A percentile compares a stretch with the other conserved stretches of the same genome.
Evolutionary conservation across 192 early-diverging fungal genomes (phyloP).

Genomic region (Coemansia sp.): DNA sequence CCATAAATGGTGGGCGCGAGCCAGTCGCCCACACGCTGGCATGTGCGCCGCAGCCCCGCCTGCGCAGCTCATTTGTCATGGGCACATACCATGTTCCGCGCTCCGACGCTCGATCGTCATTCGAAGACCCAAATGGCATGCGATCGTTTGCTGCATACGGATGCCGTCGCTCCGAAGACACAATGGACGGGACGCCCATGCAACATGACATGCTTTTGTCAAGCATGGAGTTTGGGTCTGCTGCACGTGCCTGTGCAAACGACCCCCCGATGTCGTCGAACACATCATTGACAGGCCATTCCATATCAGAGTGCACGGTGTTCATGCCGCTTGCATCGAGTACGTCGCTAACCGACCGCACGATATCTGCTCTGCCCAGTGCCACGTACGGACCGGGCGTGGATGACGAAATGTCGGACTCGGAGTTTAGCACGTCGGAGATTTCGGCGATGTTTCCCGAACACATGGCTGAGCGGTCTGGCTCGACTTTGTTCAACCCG

Average conservation of each 20-base stretch:
- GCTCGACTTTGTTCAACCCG: constrained; percentile 30
- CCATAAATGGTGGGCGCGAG: constrained; percentile 26
- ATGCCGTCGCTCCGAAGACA: constrained; percentile 28
- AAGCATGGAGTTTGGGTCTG: constrained; percentile 39
- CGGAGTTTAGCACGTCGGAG: constrained; percentile 31
- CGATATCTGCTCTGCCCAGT: constrained; percentile 3
- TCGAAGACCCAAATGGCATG: constrained; percentile 13
- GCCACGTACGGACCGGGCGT: not conserved
- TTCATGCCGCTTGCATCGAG: not conserved
- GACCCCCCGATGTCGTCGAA: constrained; percentile 19
- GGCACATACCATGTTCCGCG: constrained; percentile 8
- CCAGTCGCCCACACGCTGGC: not conserved
- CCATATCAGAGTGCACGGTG: not conserved
- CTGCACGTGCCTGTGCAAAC: constrained; percentile 22
- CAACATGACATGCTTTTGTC: constrained; percentile 19
- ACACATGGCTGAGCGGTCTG: constrained; percentile 23
- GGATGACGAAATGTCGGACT: constrained; percentile 19
- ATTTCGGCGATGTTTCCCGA: constrained; percentile 26
- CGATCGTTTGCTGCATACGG: constrained; percentile 8
- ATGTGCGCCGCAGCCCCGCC: not conserved
- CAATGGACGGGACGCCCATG: not conserved
- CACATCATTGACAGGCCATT: constrained; percentile 12
- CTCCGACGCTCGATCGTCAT: constrained; percentile 2
- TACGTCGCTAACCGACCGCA: constrained; percentile 13
- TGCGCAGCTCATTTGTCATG: not conserved